These are phyloP conservation scores for Kluyveromyces starmeri DNA, from an alignment of 805 yeast species.

Conservation along the genomic window DNA sequence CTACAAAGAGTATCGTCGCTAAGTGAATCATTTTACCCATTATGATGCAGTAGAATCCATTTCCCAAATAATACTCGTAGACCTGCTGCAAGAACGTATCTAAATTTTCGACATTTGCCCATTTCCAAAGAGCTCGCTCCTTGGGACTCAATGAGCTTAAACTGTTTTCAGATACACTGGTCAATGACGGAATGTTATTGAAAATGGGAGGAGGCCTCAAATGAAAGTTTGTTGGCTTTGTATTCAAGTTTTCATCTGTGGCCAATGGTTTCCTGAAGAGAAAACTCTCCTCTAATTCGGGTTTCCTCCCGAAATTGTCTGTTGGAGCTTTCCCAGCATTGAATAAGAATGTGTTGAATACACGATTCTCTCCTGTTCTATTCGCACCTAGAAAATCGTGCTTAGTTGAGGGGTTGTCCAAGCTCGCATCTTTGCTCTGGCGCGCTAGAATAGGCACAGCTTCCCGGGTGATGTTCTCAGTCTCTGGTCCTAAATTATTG, in stretches of 20 bases:
- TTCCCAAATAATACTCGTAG: conserved; percentile 75
- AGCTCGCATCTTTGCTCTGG: neutral
- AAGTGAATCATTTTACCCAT: conserved; percentile 58
- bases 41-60: conserved; percentile 75
- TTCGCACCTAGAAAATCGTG: too few relatives aligned
- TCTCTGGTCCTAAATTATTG: neutral
- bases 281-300: conserved; percentile 7
- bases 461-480: neutral
- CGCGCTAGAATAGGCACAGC: neutral
- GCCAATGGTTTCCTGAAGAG: conserved; percentile 17
- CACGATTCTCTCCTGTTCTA: neutral
- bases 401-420: neutral
- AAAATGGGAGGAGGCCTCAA: conserved; percentile 18
- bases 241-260: conserved; percentile 4
- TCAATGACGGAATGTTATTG: conserved; percentile 19
- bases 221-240: conserved; percentile 1
- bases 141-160: conserved; percentile 44
- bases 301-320: neutral
- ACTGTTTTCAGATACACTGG: conserved; percentile 19
- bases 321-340: neutral
- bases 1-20: conserved; percentile 67
- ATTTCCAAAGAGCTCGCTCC: conserved; percentile 84
- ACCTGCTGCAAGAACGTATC: conserved; percentile 80
- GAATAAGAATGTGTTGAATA: neutral
- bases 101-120: conserved; percentile 93